phyloP scores from a whole-genome alignment of 192 early-diverging fungal genomes.

The Linderina pennispora region DNA sequence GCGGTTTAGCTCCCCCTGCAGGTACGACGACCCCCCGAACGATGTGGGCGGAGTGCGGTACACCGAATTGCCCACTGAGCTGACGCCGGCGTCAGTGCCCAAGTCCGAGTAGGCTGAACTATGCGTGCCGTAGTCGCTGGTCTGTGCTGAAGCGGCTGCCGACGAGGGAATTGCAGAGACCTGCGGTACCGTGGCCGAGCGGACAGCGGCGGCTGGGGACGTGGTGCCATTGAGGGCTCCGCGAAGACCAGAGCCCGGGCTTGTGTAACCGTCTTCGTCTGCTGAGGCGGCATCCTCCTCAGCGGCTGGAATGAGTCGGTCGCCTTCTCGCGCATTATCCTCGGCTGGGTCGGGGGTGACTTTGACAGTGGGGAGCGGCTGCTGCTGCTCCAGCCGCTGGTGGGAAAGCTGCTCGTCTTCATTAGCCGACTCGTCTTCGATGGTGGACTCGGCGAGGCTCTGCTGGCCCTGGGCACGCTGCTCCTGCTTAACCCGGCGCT shows the following conservation, averaged over 20 bases:
- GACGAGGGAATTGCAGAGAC: neutral
- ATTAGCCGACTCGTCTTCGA: slow-evolving; percentile 29
- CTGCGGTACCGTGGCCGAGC: slow-evolving; percentile 2
- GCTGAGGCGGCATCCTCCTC: neutral
- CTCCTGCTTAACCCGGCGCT: slow-evolving; percentile 3
- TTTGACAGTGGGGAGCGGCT: too few relatives aligned
- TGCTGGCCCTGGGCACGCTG: slow-evolving; percentile 6
- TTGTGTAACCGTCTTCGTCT: slow-evolving; percentile 15
- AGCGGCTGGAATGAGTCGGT: slow-evolving; percentile 39
- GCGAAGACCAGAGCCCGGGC: slow-evolving; percentile 20
- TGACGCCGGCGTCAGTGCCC: slow-evolving; percentile 40
- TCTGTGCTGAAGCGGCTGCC: neutral
- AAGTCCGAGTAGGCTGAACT: slow-evolving; percentile 31
- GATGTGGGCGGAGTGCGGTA: slow-evolving; percentile 48
- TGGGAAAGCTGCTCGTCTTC: too few relatives aligned
- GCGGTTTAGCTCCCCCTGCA: neutral
- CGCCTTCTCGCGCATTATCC: slow-evolving; percentile 21
- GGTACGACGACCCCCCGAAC: slow-evolving; percentile 24
- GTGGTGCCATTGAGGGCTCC: neutral
- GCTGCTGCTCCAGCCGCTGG: too few relatives aligned
- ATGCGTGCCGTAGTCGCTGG: slow-evolving; percentile 26
- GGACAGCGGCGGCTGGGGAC: neutral
- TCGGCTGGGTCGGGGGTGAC: too few relatives aligned
- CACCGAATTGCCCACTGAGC: slow-evolving; percentile 39
- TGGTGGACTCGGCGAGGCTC: slow-evolving; percentile 30